Conservation (phyloP, 2,329 filamentous ascomycete genomes). For the Akanthomyces uredinophilus region DNA sequence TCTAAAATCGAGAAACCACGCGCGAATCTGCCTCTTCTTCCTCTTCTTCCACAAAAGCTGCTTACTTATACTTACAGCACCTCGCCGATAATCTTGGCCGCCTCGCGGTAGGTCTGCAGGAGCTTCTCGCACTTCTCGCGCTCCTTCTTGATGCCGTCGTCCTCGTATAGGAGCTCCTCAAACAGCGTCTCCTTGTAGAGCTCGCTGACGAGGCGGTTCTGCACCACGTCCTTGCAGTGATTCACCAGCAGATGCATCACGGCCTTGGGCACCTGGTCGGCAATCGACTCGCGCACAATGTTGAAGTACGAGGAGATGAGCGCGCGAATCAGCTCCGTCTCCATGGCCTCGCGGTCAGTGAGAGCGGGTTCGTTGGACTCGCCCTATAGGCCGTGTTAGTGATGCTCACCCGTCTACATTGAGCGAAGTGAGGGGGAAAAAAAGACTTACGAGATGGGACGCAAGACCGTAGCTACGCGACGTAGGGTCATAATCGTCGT, state of each 20-base stretch:
- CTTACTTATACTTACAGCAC: slow-evolving; percentile 63
- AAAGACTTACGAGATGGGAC: slow-evolving; percentile 53
- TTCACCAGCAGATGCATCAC: slow-evolving; percentile 99
- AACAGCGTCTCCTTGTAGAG: slow-evolving; percentile 91
- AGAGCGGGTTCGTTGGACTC: slow-evolving; percentile 73
- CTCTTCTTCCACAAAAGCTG: neutral
- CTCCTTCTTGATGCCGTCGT: slow-evolving; percentile 95
- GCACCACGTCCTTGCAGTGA: slow-evolving; percentile 95
- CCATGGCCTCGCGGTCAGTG: slow-evolving; percentile 92
- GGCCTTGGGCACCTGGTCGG: slow-evolving; percentile 96
- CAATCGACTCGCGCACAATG: slow-evolving; percentile 97
- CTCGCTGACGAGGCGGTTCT: slow-evolving; percentile 92
- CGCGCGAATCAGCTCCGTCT: slow-evolving; percentile 93
- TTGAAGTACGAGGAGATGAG: slow-evolving; percentile 99
- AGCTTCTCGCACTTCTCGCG: slow-evolving; percentile 98
- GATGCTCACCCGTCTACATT: neutral
- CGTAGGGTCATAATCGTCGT: slow-evolving; percentile 40
- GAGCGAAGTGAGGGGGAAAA: slow-evolving; percentile 9
- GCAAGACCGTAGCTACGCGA: slow-evolving; percentile 37
- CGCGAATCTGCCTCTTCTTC: neutral
- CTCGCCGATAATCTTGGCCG: slow-evolving; percentile 96
- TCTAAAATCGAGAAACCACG: neutral
- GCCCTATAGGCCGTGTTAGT: slow-evolving; percentile 35
- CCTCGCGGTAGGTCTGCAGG: slow-evolving; percentile 91
- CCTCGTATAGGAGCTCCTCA: slow-evolving; percentile 90